These are phyloP conservation scores for Lentinula detonsa DNA, from an alignment of 768 basidiomycete species.

Conservation along the genomic window DNA sequence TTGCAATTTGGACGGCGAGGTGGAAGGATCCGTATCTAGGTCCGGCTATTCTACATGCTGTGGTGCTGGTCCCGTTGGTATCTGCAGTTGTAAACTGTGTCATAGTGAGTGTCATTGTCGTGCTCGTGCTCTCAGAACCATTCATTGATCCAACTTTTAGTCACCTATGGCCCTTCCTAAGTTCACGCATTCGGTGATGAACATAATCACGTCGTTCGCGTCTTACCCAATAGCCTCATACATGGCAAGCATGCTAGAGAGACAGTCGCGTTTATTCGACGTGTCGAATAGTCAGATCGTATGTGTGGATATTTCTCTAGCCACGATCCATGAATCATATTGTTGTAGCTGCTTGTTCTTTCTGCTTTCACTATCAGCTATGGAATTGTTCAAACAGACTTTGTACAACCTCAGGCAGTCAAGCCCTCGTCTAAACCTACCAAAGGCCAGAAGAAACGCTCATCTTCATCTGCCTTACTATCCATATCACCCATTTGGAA, in stretches of 20 bases:
- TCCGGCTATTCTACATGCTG: conserved; percentile 50
- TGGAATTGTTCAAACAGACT: conserved; percentile 1
- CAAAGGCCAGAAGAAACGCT: conserved; percentile 2
- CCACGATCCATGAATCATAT: not conserved
- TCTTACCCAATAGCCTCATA: not conserved
- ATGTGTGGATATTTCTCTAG: conserved; percentile 11
- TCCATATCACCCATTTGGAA: not conserved
- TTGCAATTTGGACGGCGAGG: conserved; percentile 53
- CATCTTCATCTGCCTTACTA: not conserved
- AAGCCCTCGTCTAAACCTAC: not conserved
- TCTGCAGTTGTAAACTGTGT: conserved; percentile 28
- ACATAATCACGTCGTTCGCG: not conserved
- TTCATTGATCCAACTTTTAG: conserved; percentile 13
- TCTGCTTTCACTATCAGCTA: conserved; percentile 8
- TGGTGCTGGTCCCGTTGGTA: conserved; percentile 51
- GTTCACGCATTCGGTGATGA: not conserved
- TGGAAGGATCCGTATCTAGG: conserved; percentile 47
- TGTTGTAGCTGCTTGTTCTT: conserved; percentile 14
- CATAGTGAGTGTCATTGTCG: not conserved
- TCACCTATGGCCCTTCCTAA: conserved; percentile 31
- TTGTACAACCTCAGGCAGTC: not conserved
- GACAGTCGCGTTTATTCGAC: conserved; percentile 16
- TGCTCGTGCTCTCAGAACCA: not conserved
- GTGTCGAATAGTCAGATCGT: conserved; percentile 37
- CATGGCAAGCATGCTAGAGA: conserved; percentile 15